Evolutionary conservation across 1,139 yeast genomes (phyloP), one percentile per base, ranked within the genome.

Genomic region (Trichomonascaceae sp.): DNA sequence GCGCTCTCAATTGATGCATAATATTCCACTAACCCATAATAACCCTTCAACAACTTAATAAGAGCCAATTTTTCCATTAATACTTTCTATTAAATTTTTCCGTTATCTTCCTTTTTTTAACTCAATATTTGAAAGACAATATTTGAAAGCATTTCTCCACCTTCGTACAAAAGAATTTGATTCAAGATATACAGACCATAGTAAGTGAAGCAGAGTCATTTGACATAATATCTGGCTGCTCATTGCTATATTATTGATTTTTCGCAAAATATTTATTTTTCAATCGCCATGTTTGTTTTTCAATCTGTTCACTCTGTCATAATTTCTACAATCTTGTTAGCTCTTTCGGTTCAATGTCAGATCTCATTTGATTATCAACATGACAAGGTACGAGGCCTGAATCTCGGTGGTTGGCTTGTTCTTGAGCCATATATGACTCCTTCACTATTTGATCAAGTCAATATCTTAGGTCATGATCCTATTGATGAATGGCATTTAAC

Each of bases 401-500:
- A 88, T 65, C 73, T 90, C 36, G 97, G 97, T 51, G 96, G 97
- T 19, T 90, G 97, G 97, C 79, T 90, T 59, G 88, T 90, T 1
- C 73, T 89, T 49, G 97, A 90, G 71, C 75, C 86, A 8, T 90
- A 80, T 69, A 90, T 91, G 65, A 87, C 88, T 0, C 96, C 96
- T 2, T 82, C 93, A 1, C 70, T 91, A 56, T 91, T 87, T 67
- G 81, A 81, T 59, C 76, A 76, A 3, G 78, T 72, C 60, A 72
- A 64, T 43, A 43, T 51, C 44, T 54, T 41, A 30, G 51, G 46
- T 17, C 51, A 41, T 20, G 74, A 76, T 48, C 97, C 98, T 0
- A 84, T 85, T 20, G 99, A 91, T 70, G 99, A 91, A 72, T 89
- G 83, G 70, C 87, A 85, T 66, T 84, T 77, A 67, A 77, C 88